These are phyloP conservation scores for Solanum medicagineum DNA, from an alignment of 257 asterid genomes.

Conservation along the genomic window DNA sequence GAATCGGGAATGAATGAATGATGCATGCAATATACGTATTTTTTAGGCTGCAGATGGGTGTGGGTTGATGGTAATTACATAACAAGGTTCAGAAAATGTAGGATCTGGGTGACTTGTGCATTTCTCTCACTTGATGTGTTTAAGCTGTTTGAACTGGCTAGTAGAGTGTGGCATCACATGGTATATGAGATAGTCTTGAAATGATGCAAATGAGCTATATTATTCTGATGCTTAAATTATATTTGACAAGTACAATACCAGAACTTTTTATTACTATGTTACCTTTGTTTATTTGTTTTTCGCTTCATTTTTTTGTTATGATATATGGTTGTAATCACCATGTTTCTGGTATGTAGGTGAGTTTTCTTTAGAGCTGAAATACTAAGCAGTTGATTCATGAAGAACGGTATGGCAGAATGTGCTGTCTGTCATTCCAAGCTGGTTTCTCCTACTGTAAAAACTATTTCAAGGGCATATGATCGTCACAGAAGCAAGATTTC, in stretches of 20 bases:
- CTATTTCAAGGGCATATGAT: slow-evolving; percentile 65
- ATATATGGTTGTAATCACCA: background rate
- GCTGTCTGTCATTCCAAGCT: slow-evolving; percentile 79
- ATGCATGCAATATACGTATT: background rate
- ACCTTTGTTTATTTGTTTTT: background rate
- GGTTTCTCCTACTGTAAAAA: slow-evolving; percentile 47
- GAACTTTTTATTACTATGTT: background rate
- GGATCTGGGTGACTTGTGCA: background rate
- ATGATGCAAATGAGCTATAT: background rate
- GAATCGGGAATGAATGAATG: background rate
- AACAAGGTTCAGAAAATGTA: background rate
- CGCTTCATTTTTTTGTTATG: background rate
- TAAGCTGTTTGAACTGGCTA: background rate
- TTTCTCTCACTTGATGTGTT: background rate
- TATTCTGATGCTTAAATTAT: background rate
- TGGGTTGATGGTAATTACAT: background rate
- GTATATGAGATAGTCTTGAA: background rate
- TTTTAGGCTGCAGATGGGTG: background rate
- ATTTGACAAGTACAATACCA: background rate
- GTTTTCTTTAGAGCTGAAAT: background rate
- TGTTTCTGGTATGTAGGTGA: background rate
- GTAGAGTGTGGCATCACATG: background rate
- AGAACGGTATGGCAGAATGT: slow-evolving; percentile 72
- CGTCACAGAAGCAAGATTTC: slow-evolving; percentile 52
- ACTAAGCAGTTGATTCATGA: slow-evolving; percentile 12